Evolutionary conservation across 768 basidiomycete genomes (phyloP).

Genomic region (Zangia roseola): DNA sequence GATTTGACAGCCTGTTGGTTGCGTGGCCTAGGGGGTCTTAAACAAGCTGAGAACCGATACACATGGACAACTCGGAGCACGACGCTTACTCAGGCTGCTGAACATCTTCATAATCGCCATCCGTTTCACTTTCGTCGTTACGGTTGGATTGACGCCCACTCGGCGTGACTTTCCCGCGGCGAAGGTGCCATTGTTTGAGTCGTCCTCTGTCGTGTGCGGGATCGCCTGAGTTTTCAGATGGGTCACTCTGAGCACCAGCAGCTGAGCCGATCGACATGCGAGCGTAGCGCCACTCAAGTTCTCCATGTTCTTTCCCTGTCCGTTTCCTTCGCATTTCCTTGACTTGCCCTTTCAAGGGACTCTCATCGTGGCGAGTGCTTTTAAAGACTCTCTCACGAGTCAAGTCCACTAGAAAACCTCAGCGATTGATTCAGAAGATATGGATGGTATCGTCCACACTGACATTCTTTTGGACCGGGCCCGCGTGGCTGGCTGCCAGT

Average conservation of each 20-base stretch:
- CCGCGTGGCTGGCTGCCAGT: conserved; percentile 1
- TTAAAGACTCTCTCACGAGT: conserved; percentile 5
- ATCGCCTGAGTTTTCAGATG: neutral
- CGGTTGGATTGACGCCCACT: neutral
- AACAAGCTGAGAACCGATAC: neutral
- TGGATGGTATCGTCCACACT: conserved; percentile 5
- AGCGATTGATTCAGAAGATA: neutral
- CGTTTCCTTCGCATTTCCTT: conserved; percentile 5
- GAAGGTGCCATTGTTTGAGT: conserved; percentile 14
- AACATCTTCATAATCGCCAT: conserved; percentile 1
- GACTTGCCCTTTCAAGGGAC: neutral
- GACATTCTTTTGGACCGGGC: conserved; percentile 10
- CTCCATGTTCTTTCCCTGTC: conserved; percentile 4
- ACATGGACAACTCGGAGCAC: no score
- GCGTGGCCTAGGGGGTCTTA: conserved; percentile 7
- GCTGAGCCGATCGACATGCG: conserved; percentile 23
- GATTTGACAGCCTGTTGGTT: conserved; percentile 9
- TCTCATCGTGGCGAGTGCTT: neutral
- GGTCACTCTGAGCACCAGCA: neutral
- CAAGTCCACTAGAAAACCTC: conserved; percentile 12
- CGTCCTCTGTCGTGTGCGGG: conserved; percentile 3
- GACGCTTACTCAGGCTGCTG: conserved; percentile 10
- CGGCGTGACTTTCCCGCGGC: conserved; percentile 6
- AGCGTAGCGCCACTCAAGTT: conserved; percentile 4
- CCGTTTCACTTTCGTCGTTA: neutral